Conservation (phyloP, 495 filamentous ascomycete species). For the Neurospora sublineolata region DNA sequence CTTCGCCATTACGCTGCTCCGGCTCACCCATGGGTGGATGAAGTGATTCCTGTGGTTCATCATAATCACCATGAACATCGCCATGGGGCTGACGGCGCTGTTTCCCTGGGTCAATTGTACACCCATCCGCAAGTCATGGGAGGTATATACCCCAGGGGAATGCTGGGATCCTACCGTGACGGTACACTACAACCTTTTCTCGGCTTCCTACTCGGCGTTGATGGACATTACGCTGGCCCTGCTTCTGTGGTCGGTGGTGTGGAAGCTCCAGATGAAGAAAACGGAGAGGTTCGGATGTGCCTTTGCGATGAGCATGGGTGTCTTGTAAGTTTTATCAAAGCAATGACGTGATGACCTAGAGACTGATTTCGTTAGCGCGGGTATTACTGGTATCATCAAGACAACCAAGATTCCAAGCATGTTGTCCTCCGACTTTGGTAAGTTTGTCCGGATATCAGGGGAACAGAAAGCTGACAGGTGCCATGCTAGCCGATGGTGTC, state of each 20-base stretch:
- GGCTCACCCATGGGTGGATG: conserved; percentile 15
- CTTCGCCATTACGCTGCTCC: conserved; percentile 24
- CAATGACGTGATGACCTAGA: neutral
- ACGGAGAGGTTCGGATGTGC: conserved; percentile 27
- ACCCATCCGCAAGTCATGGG: conserved; percentile 25
- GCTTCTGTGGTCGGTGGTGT: conserved; percentile 25
- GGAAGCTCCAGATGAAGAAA: conserved; percentile 22
- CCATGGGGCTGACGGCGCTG: conserved; percentile 26
- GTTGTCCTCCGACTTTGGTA: neutral
- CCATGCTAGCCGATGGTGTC: conserved; percentile 9
- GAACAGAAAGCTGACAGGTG: neutral
- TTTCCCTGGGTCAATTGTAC: conserved; percentile 29
- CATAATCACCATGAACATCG: conserved; percentile 25
- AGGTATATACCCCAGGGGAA: conserved; percentile 9
- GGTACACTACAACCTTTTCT: conserved; percentile 15
- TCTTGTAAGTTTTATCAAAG: conserved; percentile 4
- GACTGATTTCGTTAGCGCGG: conserved; percentile 12
- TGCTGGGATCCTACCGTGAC: conserved; percentile 22
- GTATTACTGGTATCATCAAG: conserved; percentile 20
- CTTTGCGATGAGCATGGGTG: conserved; percentile 28
- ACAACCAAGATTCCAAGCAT: conserved; percentile 8
- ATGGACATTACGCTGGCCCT: conserved; percentile 24
- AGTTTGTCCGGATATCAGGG: neutral
- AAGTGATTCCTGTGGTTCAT: conserved; percentile 17
- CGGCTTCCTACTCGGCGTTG: conserved; percentile 16